Evolutionary conservation across 164 flowering plant species (phyloP), one percentile per base, ranked within the genome.

Genomic region (Akebia trifoliata): DNA sequence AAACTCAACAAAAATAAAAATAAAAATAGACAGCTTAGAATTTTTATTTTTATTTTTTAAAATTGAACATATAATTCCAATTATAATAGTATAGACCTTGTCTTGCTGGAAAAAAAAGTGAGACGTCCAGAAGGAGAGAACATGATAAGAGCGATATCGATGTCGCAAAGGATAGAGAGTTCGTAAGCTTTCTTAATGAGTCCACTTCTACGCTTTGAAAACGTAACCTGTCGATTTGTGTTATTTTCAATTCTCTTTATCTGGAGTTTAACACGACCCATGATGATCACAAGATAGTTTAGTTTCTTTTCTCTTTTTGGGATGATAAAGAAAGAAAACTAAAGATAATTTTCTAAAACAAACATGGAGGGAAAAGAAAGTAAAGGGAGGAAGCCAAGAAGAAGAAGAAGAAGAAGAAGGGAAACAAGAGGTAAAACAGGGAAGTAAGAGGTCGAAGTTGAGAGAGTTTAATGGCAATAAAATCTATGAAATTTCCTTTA

Each of bases 171-270:
- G 60, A 85, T 66, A 4, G 86, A 79, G 25, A 85, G 78, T 60
- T 85, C 92, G 43, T 85, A 82, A 7, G 92, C 92, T 26, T 85
- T 85, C 63, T 85, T 85, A 43, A 82, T 81, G 70, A 85, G 83
- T 34, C 92, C 92, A 78, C 83, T 85, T 56, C 88, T 73, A 10
- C 92, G 77, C 66, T 83, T 85, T 15, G 92, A 83, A 60, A 81
- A 85, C 2, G 92, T 83, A 46, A 85, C 92, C 58, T 85, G 88
- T 31, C 92, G 76, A 69, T 83, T 85, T 8, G 86, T 78, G 55
- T 26, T 78, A 76, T 85, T 83, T 52, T 85, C 92, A 65, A 85
- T 82, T 69, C 77, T 81, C 80, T 82, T 82, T 44, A 82, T 82
- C 76, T 76, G 80, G 44, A 82, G 75, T 62, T 80, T 84, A 20